These are phyloP conservation scores for Kodamaea jinghongensis DNA, from an alignment of 805 yeast species.

Conservation along the genomic window DNA sequence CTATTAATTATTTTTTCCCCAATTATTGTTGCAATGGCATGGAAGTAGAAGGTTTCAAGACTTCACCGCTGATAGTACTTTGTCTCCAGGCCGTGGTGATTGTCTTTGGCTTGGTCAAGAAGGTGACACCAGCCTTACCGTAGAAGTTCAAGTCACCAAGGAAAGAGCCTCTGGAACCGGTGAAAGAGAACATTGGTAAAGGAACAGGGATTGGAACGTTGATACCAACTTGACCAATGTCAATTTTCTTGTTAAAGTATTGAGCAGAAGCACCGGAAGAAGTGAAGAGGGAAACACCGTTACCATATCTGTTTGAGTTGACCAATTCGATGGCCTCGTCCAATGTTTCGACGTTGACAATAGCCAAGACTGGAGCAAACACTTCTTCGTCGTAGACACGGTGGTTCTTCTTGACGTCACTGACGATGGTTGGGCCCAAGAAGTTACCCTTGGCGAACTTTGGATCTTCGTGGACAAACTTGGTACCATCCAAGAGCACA, in stretches of 20 bases:
- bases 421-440: constrained; percentile 67
- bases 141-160: constrained; percentile 77
- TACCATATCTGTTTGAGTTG: constrained; percentile 60
- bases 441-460: constrained; percentile 57
- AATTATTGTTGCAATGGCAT: constrained; percentile 62
- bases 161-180: constrained; percentile 74
- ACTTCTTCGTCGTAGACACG: constrained; percentile 71
- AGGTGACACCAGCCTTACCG: constrained; percentile 72
- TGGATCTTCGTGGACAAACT: constrained; percentile 36
- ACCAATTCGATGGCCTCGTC: constrained; percentile 67
- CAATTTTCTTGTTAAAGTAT: constrained; percentile 64
- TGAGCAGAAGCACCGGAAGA: constrained; percentile 68
- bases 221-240: constrained; percentile 75
- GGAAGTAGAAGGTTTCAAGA: constrained; percentile 53
- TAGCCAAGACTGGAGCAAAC: constrained; percentile 71
- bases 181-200: constrained; percentile 76
- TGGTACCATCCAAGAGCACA: constrained; percentile 63
- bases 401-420: constrained; percentile 64
- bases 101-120: constrained; percentile 73
- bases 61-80: constrained; percentile 45
- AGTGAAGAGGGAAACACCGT: constrained; percentile 70
- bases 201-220: constrained; percentile 83
- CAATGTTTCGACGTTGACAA: constrained; percentile 58
- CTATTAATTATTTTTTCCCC: background rate
- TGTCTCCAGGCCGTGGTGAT: constrained; percentile 68